A percentile compares a stretch with the other conserved stretches of the same genome.
Conservation (phyloP, 75 land plant genomes). For the Sequoia sempervirens region DNA sequence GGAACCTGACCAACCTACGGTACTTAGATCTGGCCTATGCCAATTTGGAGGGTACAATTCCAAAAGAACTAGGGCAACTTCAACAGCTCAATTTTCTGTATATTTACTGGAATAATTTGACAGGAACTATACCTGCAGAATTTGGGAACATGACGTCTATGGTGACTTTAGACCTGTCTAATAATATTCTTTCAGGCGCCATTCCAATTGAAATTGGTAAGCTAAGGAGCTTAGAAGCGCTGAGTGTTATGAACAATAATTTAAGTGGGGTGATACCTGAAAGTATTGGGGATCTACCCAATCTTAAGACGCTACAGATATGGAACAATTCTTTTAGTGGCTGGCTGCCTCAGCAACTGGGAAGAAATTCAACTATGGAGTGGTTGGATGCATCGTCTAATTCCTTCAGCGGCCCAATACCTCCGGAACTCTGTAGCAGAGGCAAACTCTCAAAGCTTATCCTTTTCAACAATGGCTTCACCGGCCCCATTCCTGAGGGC, state of each 20-base stretch:
- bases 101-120: constrained; percentile 52
- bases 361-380: constrained; percentile 37
- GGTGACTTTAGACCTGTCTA: constrained; percentile 59
- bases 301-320: constrained; percentile 57
- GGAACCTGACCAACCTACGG: constrained; percentile 60
- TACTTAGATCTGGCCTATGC: constrained; percentile 59
- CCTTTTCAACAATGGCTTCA: constrained; percentile 66
- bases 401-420: constrained; percentile 65
- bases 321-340: constrained; percentile 75
- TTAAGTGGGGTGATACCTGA: constrained; percentile 55
- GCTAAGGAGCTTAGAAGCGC: constrained; percentile 57
- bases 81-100: constrained; percentile 36
- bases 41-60: constrained; percentile 50
- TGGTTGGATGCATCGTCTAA: constrained; percentile 78
- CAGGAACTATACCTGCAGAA: constrained; percentile 48
- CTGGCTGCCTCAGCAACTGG: constrained; percentile 48
- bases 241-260: constrained; percentile 71
- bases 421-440: constrained; percentile 43
- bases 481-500: constrained; percentile 55
- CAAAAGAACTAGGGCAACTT: constrained; percentile 49
- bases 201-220: constrained; percentile 53
- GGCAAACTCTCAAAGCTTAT: constrained; percentile 69
- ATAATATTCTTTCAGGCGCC: constrained; percentile 55
- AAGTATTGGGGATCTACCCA: constrained; percentile 43
- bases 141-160: constrained; percentile 60